phyloP scores from a whole-genome alignment of 1,139 yeast species.

The Neolecta irregularis region DNA sequence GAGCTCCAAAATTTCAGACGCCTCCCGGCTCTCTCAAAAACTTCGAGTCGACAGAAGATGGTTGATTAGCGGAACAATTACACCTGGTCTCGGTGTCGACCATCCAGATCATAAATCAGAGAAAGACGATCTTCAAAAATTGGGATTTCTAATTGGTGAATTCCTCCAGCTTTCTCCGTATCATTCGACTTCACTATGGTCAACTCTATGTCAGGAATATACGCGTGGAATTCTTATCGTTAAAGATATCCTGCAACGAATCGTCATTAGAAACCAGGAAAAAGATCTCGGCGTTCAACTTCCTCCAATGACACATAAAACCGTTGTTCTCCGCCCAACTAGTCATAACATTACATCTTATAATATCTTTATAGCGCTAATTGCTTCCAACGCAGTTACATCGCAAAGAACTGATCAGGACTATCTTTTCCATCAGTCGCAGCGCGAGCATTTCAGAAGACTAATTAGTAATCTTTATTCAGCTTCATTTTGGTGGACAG shows the following conservation, averaged over 20 bases:
- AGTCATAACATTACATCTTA: slow-evolving; percentile 44
- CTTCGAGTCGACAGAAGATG: too few relatives aligned
- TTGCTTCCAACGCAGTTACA: slow-evolving; percentile 59
- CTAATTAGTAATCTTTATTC: slow-evolving; percentile 46
- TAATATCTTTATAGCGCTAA: slow-evolving; percentile 47
- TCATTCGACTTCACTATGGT: slow-evolving; percentile 26
- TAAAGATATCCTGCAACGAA: slow-evolving; percentile 29
- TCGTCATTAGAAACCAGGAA: slow-evolving; percentile 42
- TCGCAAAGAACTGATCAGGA: slow-evolving; percentile 53
- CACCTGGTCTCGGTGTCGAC: slow-evolving; percentile 54
- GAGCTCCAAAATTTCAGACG: slow-evolving; percentile 35
- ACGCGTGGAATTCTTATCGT: too few relatives aligned
- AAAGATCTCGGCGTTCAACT: slow-evolving; percentile 39
- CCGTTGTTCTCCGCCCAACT: slow-evolving; percentile 44
- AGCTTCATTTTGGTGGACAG: slow-evolving; percentile 63
- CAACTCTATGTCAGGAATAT: slow-evolving; percentile 22
- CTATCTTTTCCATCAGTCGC: slow-evolving; percentile 28
- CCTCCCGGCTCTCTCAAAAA: slow-evolving; percentile 32
- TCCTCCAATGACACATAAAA: slow-evolving; percentile 45
- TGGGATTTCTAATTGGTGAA: slow-evolving; percentile 39
- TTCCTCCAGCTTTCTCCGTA: slow-evolving; percentile 47
- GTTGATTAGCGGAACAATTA: slow-evolving; percentile 42
- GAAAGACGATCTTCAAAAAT: slow-evolving; percentile 34
- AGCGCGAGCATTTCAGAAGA: slow-evolving; percentile 33
- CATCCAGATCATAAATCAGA: slow-evolving; percentile 17